Evolutionary conservation across 352 stramenopile genomes (phyloP), one percentile per base, ranked within the genome.

Genomic region (Pythium brachiatum): DNA sequence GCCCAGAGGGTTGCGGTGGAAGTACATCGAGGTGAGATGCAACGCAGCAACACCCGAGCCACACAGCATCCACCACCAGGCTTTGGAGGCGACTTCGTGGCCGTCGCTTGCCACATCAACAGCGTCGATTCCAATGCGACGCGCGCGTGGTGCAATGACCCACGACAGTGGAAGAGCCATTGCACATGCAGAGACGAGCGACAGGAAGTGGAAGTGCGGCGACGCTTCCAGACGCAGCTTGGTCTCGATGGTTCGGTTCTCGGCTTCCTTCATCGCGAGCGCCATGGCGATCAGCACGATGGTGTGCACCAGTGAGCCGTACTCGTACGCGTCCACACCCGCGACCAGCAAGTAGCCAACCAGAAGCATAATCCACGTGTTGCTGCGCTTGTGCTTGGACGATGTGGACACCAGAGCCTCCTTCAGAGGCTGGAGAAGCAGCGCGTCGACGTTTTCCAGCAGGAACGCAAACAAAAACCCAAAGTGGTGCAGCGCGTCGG

Each of bases 381-480:
- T 62, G 53, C 61, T 68, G 2, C 46, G 18, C 18, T 34, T 57
- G 7, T 48, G 31, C 12, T 55, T 69, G 52, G 25, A 58, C 41
- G 46, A 62, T 4, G 26, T 44, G 15, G 44, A 43, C 7, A 27
- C 23, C 11, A 68, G 29, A 32, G 61, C 66, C n/a, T 72, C 50
- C 48, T 73, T 71, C 21, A 87, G 41, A 34, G 79, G 77, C 55
- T 72, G 71, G 27, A 89, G 62, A 62, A 92, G 57, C 53, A 84
- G 53, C 46, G 73, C 43, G 26, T 72, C 74, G 23, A 74, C 54
- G 68, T 82, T 70, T 59, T 89, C 78, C 36, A 92, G 53, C 53
- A 92, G 58, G 51, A 92, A 88, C 50, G 79, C 80, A 48, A 90
- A 84, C n/a, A 90, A 64, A 54, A 86, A 70, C 2, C 80, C 83